Evolutionary conservation across 768 basidiomycete genomes (phyloP).

Genomic region (Sistotremastrum niveocremeum): DNA sequence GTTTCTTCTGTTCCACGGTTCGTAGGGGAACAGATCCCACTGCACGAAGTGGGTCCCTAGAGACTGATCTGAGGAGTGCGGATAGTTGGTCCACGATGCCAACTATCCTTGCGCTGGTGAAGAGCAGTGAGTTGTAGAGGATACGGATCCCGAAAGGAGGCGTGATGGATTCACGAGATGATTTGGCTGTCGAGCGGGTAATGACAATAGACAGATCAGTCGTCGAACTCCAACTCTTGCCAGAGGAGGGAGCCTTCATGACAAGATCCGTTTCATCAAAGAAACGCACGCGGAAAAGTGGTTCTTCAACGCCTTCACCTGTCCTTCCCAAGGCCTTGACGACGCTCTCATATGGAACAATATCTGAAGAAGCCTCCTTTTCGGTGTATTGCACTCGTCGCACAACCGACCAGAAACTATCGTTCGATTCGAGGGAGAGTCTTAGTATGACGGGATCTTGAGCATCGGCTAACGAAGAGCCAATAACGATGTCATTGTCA

Average conservation of each 20-base stretch:
- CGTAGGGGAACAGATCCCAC: slow-evolving; percentile 74
- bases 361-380: slow-evolving; percentile 68
- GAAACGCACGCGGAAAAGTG: slow-evolving; percentile 90
- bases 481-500: slow-evolving; percentile 87
- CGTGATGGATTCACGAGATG: slow-evolving; percentile 55
- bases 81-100: slow-evolving; percentile 80
- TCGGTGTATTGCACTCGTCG: slow-evolving; percentile 76
- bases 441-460: slow-evolving; percentile 76
- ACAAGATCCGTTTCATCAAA: slow-evolving; percentile 71
- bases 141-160: slow-evolving; percentile 70
- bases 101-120: slow-evolving; percentile 63
- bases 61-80: slow-evolving; percentile 56
- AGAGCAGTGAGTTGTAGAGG: slow-evolving; percentile 90
- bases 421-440: slow-evolving; percentile 66
- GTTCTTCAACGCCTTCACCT: slow-evolving; percentile 30
- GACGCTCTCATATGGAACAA: slow-evolving; percentile 68
- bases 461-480: slow-evolving; percentile 65
- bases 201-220: slow-evolving; percentile 93
- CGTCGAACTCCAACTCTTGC: slow-evolving; percentile 62
- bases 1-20: slow-evolving; percentile 51
- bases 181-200: slow-evolving; percentile 45
- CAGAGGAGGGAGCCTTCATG: slow-evolving; percentile 35
- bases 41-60: slow-evolving; percentile 49
- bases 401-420: slow-evolving; percentile 84
- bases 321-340: slow-evolving; percentile 49